Base-by-base conservation (phyloP, 73 alveolate species). In the Paramecium tetraurelia region DNA sequence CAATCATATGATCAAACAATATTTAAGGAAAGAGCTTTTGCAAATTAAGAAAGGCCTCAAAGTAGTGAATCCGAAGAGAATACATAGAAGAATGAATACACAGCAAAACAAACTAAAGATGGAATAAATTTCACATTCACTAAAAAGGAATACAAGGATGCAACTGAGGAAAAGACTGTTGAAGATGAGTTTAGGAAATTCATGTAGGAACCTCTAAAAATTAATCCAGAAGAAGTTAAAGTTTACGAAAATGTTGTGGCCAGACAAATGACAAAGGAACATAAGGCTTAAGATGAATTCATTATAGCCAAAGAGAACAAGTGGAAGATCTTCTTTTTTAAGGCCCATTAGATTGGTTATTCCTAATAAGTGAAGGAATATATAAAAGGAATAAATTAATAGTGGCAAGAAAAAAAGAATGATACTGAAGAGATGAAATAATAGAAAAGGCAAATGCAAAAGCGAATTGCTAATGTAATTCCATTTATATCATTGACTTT, bases 261-360 rank as follows among this genome's bases (percentile, higher is more conserved):
- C 14, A 41, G 90, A 46, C 16, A 80, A 80, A 44, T 80, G 75
- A 31, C 90, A 43, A 44, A 80, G 12, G 90, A 80, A 44, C 57
- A 44, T 20, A 80, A 80, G 29, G 70, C 59, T 36, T 72, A 80
- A 80, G 84, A 63, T 27, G 84, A 63, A 27, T 63, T 63, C 27
- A 33, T 63, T 27, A 63, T 63, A 12, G 84, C 84, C 14, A 80
- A 48, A 35, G 43, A 48, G 31, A 80, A 44, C 20, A 41, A 44
- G 31, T 80, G 70, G 72, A 80, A 24, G 16, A 41, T 80, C 31
- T 48, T 31, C 70, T 80, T 46, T 24, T 43, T 44, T 21, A 5
- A 46, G n/a, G 57, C 57, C 4, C 90, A 80, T 48, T 14, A 46
- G 3, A 80, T 80, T 80, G 90, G 90, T 2, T 80, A 80, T 80